Evolutionary conservation across 2,329 filamentous ascomycete species (phyloP), one percentile per base, ranked within the genome.

Genomic region (Claviceps humidiphila): DNA sequence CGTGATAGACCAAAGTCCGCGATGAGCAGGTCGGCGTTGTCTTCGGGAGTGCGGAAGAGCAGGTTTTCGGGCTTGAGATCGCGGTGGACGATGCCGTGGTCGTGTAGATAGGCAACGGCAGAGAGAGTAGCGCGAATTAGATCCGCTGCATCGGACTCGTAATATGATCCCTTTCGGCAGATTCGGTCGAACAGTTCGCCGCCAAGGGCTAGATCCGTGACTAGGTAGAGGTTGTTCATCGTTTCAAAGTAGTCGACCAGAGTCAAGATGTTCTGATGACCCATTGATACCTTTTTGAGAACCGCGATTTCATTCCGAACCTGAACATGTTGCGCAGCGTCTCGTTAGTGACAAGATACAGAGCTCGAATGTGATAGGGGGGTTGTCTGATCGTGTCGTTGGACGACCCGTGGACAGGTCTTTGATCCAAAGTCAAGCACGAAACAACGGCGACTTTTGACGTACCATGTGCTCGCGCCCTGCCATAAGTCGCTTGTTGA

Each of bases 231-330:
- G 71, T 98, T 98, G 73, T 98, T 97, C 87, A 96, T 95, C 6
- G 93, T 98, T 74, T 98, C 93, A 65, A 98, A 98, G 71, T 97
- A 98, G 73, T 98, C 93, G 62, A 97, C 93, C 54, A 98, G 78
- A 1, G 93, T 98, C 56, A 98, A 74, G 66, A 98, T 97, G 66
- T 98, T 98, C 68, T 93, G 88, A 71, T 98, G 91, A 52, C 93
- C 93, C 87, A 98, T 95, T 1, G 91, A 97, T n/a, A 98, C 91
- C 64, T 85, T 85, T 70, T 97, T 97, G 59, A 98, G 77, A 26
- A 98, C 89, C 6, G 93, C 91, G 62, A 98, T 98, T 72, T 98
- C 93, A 67, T 98, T 98, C 57, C 93, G 86, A 54, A 95, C 88
- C 89, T 95, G 45, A 1, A 26, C 9, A 44, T 44, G 48, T 5